A percentile compares a stretch with the other conserved stretches of the same genome.
Conservation (phyloP, 2,329 filamentous ascomycete species). For the Lasiodiplodia theobromae region DNA sequence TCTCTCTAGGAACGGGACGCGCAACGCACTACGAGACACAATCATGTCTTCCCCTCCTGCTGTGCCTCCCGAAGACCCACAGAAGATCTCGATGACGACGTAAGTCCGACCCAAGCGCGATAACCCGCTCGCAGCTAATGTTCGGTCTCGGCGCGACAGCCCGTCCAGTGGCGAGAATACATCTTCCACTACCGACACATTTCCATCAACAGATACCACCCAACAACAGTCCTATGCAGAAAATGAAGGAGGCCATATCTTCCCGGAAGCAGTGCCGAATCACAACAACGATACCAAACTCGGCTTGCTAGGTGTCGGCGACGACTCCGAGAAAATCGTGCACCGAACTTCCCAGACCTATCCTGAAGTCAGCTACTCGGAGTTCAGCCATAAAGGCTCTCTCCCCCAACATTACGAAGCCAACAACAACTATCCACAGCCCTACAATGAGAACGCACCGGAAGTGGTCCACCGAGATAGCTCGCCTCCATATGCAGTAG, state of each 20-base stretch:
- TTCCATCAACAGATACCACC: background rate
- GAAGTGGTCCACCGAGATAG: conserved; percentile 3
- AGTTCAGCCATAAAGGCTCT: background rate
- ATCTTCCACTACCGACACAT: background rate
- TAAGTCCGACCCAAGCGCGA: background rate
- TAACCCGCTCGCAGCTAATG: background rate
- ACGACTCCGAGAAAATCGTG: background rate
- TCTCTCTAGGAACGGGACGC: background rate
- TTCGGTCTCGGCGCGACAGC: no score
- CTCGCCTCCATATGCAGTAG: background rate
- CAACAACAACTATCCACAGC: conserved; percentile 1
- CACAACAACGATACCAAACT: background rate
- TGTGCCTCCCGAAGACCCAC: conserved; percentile 2
- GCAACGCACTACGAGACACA: background rate
- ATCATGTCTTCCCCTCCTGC: background rate
- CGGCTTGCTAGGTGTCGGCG: background rate
- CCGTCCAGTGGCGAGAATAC: background rate
- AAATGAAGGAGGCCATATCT: background rate
- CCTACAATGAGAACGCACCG: background rate
- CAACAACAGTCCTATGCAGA: conserved; percentile 2
- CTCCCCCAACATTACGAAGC: background rate
- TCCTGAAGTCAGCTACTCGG: conserved; percentile 1
- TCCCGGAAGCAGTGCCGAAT: background rate
- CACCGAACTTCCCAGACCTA: background rate
- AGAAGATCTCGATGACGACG: background rate